A percentile compares a stretch with the other conserved stretches of the same genome.
phyloP scores from a whole-genome alignment of 345 rosid genomes.

The Eucalyptus tenuipes region DNA sequence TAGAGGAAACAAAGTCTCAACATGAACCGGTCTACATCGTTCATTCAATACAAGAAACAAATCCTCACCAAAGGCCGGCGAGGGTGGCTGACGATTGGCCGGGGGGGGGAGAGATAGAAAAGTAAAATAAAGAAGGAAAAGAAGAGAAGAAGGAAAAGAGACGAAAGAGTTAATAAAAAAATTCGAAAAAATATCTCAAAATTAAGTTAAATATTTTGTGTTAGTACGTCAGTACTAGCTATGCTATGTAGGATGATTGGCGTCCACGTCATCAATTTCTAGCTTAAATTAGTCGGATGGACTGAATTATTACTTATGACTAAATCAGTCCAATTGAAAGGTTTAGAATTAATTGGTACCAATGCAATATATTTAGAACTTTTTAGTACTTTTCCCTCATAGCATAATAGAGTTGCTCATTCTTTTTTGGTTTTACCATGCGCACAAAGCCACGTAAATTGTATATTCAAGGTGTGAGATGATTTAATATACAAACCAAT shows the following conservation, averaged over 20 bases:
- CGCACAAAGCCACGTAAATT: too few species aligned
- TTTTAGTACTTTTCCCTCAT: fast-evolving
- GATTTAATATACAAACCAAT: background rate
- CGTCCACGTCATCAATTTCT: background rate
- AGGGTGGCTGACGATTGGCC: too few species aligned
- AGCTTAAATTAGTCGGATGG: background rate
- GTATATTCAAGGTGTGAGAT: background rate
- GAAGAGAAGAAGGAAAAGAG: too few species aligned
- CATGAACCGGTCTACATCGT: background rate
- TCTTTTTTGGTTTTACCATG: background rate
- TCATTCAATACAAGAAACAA: background rate
- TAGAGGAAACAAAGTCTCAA: too few species aligned
- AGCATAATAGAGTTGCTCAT: background rate
- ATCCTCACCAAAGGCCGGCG: too few species aligned
- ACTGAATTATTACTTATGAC: fast-evolving
- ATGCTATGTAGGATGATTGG: fast-evolving
- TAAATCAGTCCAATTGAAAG: background rate
- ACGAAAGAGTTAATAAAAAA: background rate
- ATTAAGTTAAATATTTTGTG: background rate
- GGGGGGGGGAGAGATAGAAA: too few species aligned
- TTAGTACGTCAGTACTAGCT: fast-evolving
- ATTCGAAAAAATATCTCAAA: fast-evolving
- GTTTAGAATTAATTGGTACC: background rate
- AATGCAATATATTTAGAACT: background rate
- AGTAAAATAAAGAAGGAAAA: too few species aligned